phyloP scores from a whole-genome alignment of 768 basidiomycete species.

The Candolleomyces efflorescens region DNA sequence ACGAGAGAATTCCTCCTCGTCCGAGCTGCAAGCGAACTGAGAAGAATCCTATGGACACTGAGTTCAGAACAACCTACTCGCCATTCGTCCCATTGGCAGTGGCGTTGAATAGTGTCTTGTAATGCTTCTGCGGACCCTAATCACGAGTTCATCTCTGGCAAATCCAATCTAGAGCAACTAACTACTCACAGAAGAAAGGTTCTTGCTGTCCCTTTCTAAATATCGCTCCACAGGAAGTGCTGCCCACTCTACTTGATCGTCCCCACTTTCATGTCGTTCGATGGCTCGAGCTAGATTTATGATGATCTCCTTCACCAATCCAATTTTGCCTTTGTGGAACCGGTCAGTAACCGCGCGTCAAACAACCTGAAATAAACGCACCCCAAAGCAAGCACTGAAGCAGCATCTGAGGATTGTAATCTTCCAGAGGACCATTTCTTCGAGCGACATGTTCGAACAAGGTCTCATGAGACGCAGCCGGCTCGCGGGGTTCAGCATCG shows the following conservation, averaged over 20 bases:
- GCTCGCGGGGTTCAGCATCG: constrained; percentile 12
- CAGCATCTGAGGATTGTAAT: constrained; percentile 93
- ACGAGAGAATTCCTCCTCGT: constrained; percentile 58
- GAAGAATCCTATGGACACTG: not conserved
- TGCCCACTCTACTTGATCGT: constrained; percentile 32
- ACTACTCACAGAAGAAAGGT: not conserved
- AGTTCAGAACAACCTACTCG: not conserved
- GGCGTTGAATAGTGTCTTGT: not conserved
- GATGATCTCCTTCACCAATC: constrained; percentile 80
- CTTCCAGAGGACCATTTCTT: constrained; percentile 80
- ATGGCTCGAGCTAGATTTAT: constrained; percentile 53
- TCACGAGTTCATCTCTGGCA: constrained; percentile 5
- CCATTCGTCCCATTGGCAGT: not conserved
- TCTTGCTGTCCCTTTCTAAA: constrained; percentile 31
- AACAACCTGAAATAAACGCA: constrained; percentile 28
- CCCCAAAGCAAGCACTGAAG: constrained; percentile 93
- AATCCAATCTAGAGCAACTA: too few species aligned
- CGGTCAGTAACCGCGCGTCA: not conserved
- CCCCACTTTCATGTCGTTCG: constrained; percentile 20
- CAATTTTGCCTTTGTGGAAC: constrained; percentile 62
- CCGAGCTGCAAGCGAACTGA: constrained; percentile 29
- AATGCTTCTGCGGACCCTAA: constrained; percentile 5
- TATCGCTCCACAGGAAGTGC: constrained; percentile 57
- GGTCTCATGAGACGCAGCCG: constrained; percentile 29
- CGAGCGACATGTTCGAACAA: constrained; percentile 81